Base-by-base conservation (phyloP, 169 alveolate genomes). In the Besnoitia besnoiti region DNA sequence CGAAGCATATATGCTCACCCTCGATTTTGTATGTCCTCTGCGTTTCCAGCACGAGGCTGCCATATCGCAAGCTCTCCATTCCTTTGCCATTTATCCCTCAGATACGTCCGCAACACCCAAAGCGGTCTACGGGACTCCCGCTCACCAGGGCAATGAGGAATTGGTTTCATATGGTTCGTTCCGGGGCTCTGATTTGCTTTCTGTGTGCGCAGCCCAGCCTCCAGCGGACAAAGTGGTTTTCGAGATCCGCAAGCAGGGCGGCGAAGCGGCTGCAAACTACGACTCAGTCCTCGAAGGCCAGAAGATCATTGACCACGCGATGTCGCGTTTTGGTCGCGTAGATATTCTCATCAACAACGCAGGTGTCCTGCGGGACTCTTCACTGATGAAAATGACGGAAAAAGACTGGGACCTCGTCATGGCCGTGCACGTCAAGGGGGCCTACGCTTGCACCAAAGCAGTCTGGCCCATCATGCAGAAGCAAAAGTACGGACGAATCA, bases 311-410 rank as follows among this genome's bases (percentile, higher is more conserved):
- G 95, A 97, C 91, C 91, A 98, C 40, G 99, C 99, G 59, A 94
- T 98, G 75, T 97, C 95, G 61, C 94, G 96, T 49, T 97, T 93
- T 89, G 98, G 98, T 35, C 92, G 94, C 42, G 92, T 92, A 49
- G 99, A 98, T 94, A 95, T 98, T 61, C 92, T 98, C 47, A 93
- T 98, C 91, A 98, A 98, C 96, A 98, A 98, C 85, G 99, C 99
- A 14, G 98, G 99, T 21, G 97, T 98, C 33, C 91, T 98, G 44
- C 96, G 99, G 88, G 99, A 98, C 88, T 95, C 96, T n/a, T 91
- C 97, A 50, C 94, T 98, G 88, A 90, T 91, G 76, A 97, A 97
- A 90, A 97, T 98, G 98, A 95, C 95, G 10, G 98, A 97, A 16
- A 91, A 91, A 46, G 99, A 97, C 93, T 96, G 98, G 98, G 97